phyloP scores from a whole-genome alignment of 2,329 filamentous ascomycete species.

The Raffaelea arxii region DNA sequence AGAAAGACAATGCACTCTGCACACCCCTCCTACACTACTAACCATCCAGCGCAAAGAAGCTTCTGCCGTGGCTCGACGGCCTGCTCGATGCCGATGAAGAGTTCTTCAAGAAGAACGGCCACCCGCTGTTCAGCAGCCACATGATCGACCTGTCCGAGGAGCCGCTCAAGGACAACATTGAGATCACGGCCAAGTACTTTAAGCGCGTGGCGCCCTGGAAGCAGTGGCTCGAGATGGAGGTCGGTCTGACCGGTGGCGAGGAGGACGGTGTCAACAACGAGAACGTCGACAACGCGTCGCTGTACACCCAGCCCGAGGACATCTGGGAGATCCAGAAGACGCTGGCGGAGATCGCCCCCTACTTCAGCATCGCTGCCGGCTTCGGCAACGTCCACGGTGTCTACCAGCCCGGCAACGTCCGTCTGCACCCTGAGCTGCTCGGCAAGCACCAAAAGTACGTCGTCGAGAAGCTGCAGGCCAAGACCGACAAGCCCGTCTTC shows the following conservation, averaged over 20 bases:
- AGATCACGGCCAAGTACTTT: slow-evolving; percentile 86
- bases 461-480: slow-evolving; percentile 40
- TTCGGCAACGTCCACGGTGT: slow-evolving; percentile 99
- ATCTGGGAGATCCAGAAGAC: slow-evolving; percentile 86
- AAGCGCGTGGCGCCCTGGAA: slow-evolving; percentile 93
- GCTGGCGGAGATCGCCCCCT: slow-evolving; percentile 75
- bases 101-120: slow-evolving; percentile 87
- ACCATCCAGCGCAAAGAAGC: slow-evolving; percentile 77
- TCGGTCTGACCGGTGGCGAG: slow-evolving; percentile 66
- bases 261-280: slow-evolving; percentile 77
- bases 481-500: slow-evolving; percentile 87
- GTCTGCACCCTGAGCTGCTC: slow-evolving; percentile 72
- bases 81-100: slow-evolving; percentile 90
- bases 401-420: slow-evolving; percentile 72
- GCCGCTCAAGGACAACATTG: slow-evolving; percentile 78
- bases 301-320: slow-evolving; percentile 97
- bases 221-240: slow-evolving; percentile 98
- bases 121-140: slow-evolving; percentile 84
- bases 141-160: slow-evolving; percentile 99
- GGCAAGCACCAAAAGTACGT: slow-evolving; percentile 67
- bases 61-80: slow-evolving; percentile 93
- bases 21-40: background rate
- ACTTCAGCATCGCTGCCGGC: slow-evolving; percentile 96
- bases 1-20: background rate
- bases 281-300: slow-evolving; percentile 88